A percentile compares a stretch with the other conserved stretches of the same genome.
phyloP scores from a whole-genome alignment of 148 eudicot species.

The Dysphania ambrosioides region DNA sequence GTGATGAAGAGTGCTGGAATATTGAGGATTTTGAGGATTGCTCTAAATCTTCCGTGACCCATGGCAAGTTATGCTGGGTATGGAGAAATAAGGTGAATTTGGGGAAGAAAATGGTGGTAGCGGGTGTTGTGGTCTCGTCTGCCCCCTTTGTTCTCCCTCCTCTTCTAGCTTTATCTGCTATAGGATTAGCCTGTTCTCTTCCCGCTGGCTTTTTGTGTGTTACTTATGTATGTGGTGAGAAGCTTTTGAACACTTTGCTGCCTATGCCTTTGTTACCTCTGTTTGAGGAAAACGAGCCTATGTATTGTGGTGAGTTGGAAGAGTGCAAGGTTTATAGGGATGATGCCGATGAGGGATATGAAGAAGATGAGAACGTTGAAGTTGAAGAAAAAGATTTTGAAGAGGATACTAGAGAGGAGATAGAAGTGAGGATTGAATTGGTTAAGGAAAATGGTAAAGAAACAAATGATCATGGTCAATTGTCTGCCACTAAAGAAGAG shows the following conservation, averaged over 20 bases:
- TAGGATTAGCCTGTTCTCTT: slow-evolving; percentile 55
- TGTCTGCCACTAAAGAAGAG: neutral
- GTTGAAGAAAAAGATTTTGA: slow-evolving; percentile 28
- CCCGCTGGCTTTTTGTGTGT: slow-evolving; percentile 56
- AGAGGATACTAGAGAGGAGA: slow-evolving; percentile 19
- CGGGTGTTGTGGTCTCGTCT: slow-evolving; percentile 58
- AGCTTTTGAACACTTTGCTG: slow-evolving; percentile 63
- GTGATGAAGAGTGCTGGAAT: slow-evolving; percentile 16
- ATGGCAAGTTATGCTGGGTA: slow-evolving; percentile 34
- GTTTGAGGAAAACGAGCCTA: slow-evolving; percentile 10
- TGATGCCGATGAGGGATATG: slow-evolving; percentile 22
- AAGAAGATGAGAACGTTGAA: slow-evolving; percentile 16
- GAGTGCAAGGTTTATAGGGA: slow-evolving; percentile 14
- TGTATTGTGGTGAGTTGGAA: slow-evolving; percentile 13
- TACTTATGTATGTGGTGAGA: slow-evolving; percentile 61
- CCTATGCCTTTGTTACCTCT: slow-evolving; percentile 29
- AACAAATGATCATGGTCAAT: neutral
- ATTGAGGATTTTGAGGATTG: slow-evolving; percentile 3
- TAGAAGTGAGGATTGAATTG: slow-evolving; percentile 24
- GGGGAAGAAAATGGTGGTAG: slow-evolving; percentile 55
- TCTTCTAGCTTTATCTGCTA: slow-evolving; percentile 51
- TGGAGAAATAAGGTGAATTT: slow-evolving; percentile 41
- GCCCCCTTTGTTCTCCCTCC: slow-evolving; percentile 72
- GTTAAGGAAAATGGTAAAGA: slow-evolving; percentile 16
- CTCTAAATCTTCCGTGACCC: slow-evolving; percentile 11